Evolutionary conservation across 768 basidiomycete species (phyloP).

Genomic region (Epithele typhae): DNA sequence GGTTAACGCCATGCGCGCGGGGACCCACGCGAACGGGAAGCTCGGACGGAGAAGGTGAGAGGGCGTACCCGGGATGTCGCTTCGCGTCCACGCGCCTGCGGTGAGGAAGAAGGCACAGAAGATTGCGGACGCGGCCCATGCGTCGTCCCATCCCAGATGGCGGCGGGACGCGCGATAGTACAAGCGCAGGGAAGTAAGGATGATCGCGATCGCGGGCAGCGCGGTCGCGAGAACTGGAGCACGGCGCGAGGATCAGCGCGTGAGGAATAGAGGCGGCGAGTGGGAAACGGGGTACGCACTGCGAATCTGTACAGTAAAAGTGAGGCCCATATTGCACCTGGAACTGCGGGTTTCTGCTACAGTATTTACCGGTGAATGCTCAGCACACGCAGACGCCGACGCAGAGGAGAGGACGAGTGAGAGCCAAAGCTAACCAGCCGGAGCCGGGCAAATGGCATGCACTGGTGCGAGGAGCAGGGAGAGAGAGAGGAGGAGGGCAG

Average conservation of each 20-base stretch:
- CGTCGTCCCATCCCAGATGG: conserved; percentile 16
- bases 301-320: conserved; percentile 9
- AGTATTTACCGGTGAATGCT: too few relatives aligned
- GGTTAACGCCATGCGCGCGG: too few relatives aligned
- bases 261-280: not conserved
- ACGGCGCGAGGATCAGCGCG: not conserved
- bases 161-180: conserved; percentile 10
- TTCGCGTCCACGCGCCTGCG: conserved; percentile 16
- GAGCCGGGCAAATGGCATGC: too few relatives aligned
- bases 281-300: not conserved
- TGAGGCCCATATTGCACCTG: too few relatives aligned
- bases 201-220: conserved; percentile 4
- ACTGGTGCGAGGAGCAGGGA: too few relatives aligned
- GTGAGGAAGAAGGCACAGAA: conserved; percentile 6
- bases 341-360: too few relatives aligned
- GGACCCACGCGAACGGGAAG: not conserved
- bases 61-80: conserved; percentile 6
- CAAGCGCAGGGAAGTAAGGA: conserved; percentile 10
- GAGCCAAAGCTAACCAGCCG: too few relatives aligned
- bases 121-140: conserved; percentile 13
- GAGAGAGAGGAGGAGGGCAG: too few relatives aligned
- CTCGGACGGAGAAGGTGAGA: not conserved
- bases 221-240: conserved; percentile 13
- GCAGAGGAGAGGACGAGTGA: too few relatives aligned
- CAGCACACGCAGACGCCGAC: too few relatives aligned